A percentile compares a stretch with the other conserved stretches of the same genome.
Evolutionary conservation across 2,329 filamentous ascomycete species (phyloP).

Genomic region (Apiospora sp.): DNA sequence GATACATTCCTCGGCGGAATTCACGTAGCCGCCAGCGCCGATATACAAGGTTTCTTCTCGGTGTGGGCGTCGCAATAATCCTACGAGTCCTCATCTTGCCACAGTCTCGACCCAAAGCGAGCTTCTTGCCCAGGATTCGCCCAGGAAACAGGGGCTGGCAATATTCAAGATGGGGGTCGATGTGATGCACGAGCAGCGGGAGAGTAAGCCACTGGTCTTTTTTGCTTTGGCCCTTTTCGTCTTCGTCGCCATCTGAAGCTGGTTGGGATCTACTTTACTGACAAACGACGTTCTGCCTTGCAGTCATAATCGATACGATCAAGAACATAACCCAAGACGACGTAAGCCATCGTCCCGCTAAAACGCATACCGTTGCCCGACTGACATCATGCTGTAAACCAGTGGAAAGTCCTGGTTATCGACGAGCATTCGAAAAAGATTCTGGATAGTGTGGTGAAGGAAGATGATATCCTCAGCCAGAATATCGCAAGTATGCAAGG

Average conservation of each 20-base stretch:
- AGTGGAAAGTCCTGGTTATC: slow-evolving; percentile 98
- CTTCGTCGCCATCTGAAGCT: background rate
- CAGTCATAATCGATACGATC: slow-evolving; percentile 78
- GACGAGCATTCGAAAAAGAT: slow-evolving; percentile 86
- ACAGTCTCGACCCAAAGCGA: background rate
- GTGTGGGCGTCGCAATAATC: background rate
- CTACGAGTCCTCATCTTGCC: background rate
- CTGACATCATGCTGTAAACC: slow-evolving; percentile 32
- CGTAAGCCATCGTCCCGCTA: slow-evolving; percentile 56
- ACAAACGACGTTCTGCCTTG: slow-evolving; percentile 23
- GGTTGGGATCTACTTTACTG: background rate
- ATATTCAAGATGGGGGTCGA: slow-evolving; percentile 79
- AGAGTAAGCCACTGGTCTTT: slow-evolving; percentile 61
- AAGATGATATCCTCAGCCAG: slow-evolving; percentile 96
- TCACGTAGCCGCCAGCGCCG: background rate
- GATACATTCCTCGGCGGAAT: background rate
- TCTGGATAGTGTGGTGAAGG: slow-evolving; percentile 88
- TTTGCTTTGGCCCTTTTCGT: background rate
- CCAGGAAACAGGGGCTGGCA: slow-evolving; percentile 31
- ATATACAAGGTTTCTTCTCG: background rate
- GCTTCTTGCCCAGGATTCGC: slow-evolving; percentile 3
- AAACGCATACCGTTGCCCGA: slow-evolving; percentile 22
- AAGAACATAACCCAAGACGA: slow-evolving; percentile 82
- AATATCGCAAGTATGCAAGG: slow-evolving; percentile 85
- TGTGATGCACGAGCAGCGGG: slow-evolving; percentile 83